Evolutionary conservation across 345 rosid genomes (phyloP), one percentile per base, ranked within the genome.

Genomic region (Bruguiera gymnorhiza): DNA sequence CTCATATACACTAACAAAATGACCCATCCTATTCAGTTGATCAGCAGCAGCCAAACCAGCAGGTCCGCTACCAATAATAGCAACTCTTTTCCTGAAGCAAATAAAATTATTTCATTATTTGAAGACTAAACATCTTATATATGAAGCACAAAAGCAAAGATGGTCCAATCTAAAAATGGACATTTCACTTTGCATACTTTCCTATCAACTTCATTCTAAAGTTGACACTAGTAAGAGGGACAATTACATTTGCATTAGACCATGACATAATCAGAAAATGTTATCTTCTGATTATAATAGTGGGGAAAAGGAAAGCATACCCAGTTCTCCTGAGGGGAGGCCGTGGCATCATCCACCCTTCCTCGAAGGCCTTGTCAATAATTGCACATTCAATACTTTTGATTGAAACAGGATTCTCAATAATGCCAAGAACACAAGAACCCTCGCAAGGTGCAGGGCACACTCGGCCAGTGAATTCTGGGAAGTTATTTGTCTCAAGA

Each of bases 391-490:
- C 99, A 50, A 95, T 95, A 72, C 70, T 89, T 74, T 96, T 96
- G 65, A 96, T 96, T 21, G 99, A 96, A 6, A 96, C 99, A 26
- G 99, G 99, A 79, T 96, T 93, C 77, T 96, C 99, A 76, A 96
- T 96, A 36, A 96, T 96, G n/a, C 99, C 99, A 65, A 96, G 98
- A 62, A 96, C 99, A 63, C 99, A 96, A 64, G 99, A 89, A 64
- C 99, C 99, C 84, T 96, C 99, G 71, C 99, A 96, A 6, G 99
- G 99, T 63, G 99, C 99, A 79, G 99, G 98, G 74, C 99, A 96
- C 30, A 92, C 99, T n/a, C 99, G 81, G 51, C 99, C 99, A 24
- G 99, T 96, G 69, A 96, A 96, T 75, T 96, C 99, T 7, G 99
- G 99, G 72, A 96, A 96, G 83, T 96, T 96, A 76, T 96, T 96